Conservation (phyloP, 805 yeast genomes). For the Allodekkera sacchari region DNA sequence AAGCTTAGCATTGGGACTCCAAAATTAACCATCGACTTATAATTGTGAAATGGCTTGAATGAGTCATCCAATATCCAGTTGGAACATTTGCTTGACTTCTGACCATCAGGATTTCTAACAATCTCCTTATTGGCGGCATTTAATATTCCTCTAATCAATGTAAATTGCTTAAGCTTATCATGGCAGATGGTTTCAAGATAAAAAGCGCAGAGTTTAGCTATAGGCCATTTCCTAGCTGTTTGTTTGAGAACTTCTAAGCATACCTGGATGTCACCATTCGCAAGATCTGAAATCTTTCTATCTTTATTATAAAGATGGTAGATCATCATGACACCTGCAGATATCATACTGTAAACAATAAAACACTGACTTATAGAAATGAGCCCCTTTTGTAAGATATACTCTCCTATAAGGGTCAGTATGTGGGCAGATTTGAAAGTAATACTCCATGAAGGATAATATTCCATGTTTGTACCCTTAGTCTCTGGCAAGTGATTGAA, state of each 20-base stretch:
- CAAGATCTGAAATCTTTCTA: conserved; percentile 15
- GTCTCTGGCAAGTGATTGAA: conserved; percentile 36
- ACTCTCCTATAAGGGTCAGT: conserved; percentile 56
- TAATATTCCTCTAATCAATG: conserved; percentile 15
- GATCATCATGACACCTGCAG: conserved; percentile 63
- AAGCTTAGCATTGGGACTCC: too few species aligned
- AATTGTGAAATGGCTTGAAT: background rate
- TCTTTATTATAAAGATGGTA: conserved; percentile 43
- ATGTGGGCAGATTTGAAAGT: conserved; percentile 76
- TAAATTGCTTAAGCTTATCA: conserved; percentile 21
- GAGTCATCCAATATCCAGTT: background rate
- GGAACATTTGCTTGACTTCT: conserved; percentile 1
- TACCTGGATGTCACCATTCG: conserved; percentile 14
- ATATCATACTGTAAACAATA: conserved; percentile 41
- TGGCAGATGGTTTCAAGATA: conserved; percentile 36
- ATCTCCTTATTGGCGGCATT: conserved; percentile 4
- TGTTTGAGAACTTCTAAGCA: conserved; percentile 26
- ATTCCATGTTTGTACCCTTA: conserved; percentile 30
- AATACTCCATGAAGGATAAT: conserved; percentile 67
- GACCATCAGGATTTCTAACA: background rate
- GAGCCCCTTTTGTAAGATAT: conserved; percentile 47
- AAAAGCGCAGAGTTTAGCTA: conserved; percentile 42
- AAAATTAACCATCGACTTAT: too few species aligned
- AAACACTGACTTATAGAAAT: conserved; percentile 26
- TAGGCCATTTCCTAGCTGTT: conserved; percentile 44